These are phyloP conservation scores for Dioscorea zingiberensis DNA, from an alignment of 106 monocot species.

Conservation along the genomic window DNA sequence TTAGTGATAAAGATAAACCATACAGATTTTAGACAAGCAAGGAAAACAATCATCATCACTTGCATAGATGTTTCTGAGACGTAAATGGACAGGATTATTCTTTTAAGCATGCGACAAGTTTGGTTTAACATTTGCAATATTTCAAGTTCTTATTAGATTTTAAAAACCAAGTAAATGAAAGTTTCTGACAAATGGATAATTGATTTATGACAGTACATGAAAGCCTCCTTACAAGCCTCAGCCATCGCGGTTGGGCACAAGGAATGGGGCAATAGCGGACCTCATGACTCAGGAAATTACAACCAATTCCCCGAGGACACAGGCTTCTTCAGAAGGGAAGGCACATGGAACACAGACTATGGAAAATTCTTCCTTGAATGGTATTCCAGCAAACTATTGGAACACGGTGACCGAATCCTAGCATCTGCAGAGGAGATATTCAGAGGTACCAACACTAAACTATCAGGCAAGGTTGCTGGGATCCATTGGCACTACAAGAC, in stretches of 20 bases:
- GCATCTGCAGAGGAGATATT: constrained; percentile 46
- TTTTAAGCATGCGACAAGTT: too few relatives aligned
- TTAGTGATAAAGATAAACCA: too few relatives aligned
- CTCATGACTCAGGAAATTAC: constrained; percentile 68
- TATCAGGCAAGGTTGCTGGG: constrained; percentile 71
- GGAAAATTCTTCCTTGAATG: constrained; percentile 79
- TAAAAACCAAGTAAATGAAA: too few relatives aligned
- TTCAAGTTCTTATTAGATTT: too few relatives aligned
- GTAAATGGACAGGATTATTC: too few relatives aligned
- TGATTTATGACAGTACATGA: constrained; percentile 57
- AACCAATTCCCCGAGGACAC: constrained; percentile 79
- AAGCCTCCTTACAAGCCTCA: constrained; percentile 45
- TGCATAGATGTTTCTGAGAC: too few relatives aligned
- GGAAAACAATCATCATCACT: too few relatives aligned
- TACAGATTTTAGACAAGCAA: too few relatives aligned
- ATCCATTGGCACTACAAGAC: constrained; percentile 93
- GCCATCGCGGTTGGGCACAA: constrained; percentile 32
- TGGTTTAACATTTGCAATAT: too few relatives aligned
- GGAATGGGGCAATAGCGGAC: constrained; percentile 67
- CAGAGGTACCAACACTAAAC: constrained; percentile 33
- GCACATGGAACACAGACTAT: constrained; percentile 70
- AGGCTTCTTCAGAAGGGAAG: constrained; percentile 62
- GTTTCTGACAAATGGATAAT: too few relatives aligned
- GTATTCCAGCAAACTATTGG: constrained; percentile 62
- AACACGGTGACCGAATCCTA: constrained; percentile 62